Evolutionary conservation across 2,329 filamentous ascomycete species (phyloP).

Genomic region (Nannizziopsis arthrosporioides): DNA sequence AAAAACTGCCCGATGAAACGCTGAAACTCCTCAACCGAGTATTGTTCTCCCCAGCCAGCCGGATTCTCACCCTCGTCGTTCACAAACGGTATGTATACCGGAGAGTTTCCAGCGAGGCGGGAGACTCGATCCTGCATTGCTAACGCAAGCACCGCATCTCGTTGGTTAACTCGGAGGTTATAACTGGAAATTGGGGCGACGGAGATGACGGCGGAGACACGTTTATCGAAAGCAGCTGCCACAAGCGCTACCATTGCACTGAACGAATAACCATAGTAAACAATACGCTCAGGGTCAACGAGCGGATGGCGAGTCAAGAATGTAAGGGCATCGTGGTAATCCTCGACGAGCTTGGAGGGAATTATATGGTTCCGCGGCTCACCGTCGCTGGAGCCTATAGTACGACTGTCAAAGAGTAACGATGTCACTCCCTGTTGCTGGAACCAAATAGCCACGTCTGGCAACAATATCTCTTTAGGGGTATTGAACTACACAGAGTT

Average conservation of each 20-base stretch:
- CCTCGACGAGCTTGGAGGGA: conserved; percentile 22
- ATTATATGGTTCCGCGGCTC: conserved; percentile 24
- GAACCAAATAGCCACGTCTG: conserved; percentile 15
- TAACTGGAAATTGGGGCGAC: conserved; percentile 16
- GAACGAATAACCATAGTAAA: conserved; percentile 29
- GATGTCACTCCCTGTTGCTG: conserved; percentile 15
- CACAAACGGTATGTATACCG: conserved; percentile 28
- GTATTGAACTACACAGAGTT: conserved; percentile 19
- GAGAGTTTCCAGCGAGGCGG: conserved; percentile 27
- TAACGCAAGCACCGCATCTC: conserved; percentile 20
- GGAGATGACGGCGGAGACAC: conserved; percentile 19
- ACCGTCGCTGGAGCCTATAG: conserved; percentile 23
- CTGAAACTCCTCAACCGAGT: conserved; percentile 9
- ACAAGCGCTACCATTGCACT: conserved; percentile 18
- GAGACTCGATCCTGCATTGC: conserved; percentile 30
- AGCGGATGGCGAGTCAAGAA: conserved; percentile 19
- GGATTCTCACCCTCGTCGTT: conserved; percentile 20
- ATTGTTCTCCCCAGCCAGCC: conserved; percentile 13
- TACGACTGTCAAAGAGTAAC: conserved; percentile 24
- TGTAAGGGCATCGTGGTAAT: conserved; percentile 28
- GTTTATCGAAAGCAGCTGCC: conserved; percentile 23
- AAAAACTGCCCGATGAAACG: not conserved
- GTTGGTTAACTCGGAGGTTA: conserved; percentile 9
- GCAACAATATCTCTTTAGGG: conserved; percentile 20
- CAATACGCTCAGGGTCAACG: conserved; percentile 23